phyloP scores from a whole-genome alignment of 2,329 filamentous ascomycete species.

The Aciculosporium take region DNA sequence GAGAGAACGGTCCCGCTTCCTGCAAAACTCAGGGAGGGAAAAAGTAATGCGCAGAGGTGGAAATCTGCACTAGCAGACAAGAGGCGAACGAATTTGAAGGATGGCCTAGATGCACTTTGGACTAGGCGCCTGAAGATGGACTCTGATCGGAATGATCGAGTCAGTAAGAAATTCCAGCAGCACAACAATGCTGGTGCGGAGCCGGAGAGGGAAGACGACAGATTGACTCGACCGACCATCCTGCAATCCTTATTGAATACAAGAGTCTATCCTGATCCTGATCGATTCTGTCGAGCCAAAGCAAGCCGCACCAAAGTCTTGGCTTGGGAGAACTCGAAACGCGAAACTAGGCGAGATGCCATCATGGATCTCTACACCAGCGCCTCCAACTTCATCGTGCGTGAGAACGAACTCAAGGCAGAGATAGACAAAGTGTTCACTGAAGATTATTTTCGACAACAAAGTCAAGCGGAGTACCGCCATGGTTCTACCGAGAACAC shows the following conservation, averaged over 20 bases:
- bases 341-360: conserved; percentile 49
- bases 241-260: conserved; percentile 34
- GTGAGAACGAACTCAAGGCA: conserved; percentile 58
- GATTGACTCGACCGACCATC: conserved; percentile 57
- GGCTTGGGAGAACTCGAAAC: conserved; percentile 29
- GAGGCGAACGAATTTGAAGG: conserved; percentile 56
- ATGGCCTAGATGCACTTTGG: conserved; percentile 58
- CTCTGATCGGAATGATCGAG: conserved; percentile 19
- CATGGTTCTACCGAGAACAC: conserved; percentile 30
- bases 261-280: conserved; percentile 44
- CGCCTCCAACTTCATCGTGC: conserved; percentile 74
- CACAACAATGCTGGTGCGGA: conserved; percentile 39
- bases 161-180: conserved; percentile 31
- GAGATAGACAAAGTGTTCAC: conserved; percentile 67
- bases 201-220: conserved; percentile 61
- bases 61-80: conserved; percentile 58
- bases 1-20: conserved; percentile 43
- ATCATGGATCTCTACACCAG: conserved; percentile 84
- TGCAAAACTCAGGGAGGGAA: conserved; percentile 22
- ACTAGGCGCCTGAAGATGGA: conserved; percentile 41
- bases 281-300: conserved; percentile 41
- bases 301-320: conserved; percentile 29
- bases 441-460: conserved; percentile 37
- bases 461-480: conserved; percentile 16
- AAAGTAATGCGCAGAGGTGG: conserved; percentile 37